Base-by-base conservation (phyloP, 2,329 filamentous ascomycete species). In the Colletotrichum phormii region DNA sequence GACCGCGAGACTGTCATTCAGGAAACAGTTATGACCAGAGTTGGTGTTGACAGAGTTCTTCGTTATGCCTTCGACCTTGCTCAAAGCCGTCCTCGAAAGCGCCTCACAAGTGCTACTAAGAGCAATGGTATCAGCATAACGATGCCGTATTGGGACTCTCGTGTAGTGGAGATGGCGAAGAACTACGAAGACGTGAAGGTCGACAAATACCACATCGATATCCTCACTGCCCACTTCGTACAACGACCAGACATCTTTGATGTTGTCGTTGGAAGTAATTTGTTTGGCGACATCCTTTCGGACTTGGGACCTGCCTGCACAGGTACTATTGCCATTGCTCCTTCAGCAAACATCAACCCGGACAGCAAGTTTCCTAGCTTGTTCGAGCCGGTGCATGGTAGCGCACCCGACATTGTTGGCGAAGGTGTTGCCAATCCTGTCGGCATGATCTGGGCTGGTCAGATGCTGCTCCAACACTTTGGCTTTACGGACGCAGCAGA, bases 391-490 rank as follows among this genome's bases (percentile, higher is more conserved):
- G 93, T 95, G 67, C 93, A 95, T 79, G 93, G 92, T 84, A 89
- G 79, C 64, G 93, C 93, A 2, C 93, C 93, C 12, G 93, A 95
- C 76, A 94, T 95, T 75, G 89, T 91, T 8, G 93, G 93, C 69
- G 88, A 93, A 79, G 91, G 91, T 51, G 87, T 93, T 54, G 92
- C 93, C 66, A 94, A 95, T 83, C 93, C 93, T 0, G 87, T 94
- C 42, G 93, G 92, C 1, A 90, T 91, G 76, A 90, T 94, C 37
- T 86, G 94, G 51, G 94, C 91, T 62, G 83, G 93, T 31, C 91
- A 91, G 67, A 93, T 95, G 92, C 89, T 95, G 87, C 85, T 95
- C 75, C 90, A 93, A 78, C 94, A 94, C 83, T 94, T 64, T 29
- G 66, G 66, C 13, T 57, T 60, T 22, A 51, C 29, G 5, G 66